A percentile compares a stretch with the other conserved stretches of the same genome.
Conservation (phyloP, 306 rosid species). For the Glycine soja region DNA sequence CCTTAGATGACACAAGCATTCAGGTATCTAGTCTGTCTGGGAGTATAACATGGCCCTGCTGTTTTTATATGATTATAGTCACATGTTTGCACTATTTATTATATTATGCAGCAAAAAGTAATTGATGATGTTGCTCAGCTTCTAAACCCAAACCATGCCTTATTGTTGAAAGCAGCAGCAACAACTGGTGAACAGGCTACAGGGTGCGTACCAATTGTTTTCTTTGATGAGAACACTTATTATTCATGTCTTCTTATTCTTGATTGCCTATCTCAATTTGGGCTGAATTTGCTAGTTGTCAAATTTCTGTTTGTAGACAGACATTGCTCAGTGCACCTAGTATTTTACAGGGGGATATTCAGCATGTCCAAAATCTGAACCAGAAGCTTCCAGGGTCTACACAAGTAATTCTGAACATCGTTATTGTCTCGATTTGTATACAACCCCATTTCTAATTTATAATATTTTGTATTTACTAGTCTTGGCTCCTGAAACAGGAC, state of each 20-base stretch:
- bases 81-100: conserved; percentile 28
- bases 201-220: conserved; percentile 57
- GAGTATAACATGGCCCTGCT: conserved; percentile 18
- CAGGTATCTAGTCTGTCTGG: conserved; percentile 57
- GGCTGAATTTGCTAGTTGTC: conserved; percentile 41
- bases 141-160: conserved; percentile 54
- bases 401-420: conserved; percentile 50
- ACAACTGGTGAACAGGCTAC: conserved; percentile 63
- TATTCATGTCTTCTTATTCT: conserved; percentile 32
- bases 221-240: conserved; percentile 19
- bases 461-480: conserved; percentile 36
- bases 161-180: conserved; percentile 56
- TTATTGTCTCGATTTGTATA: conserved; percentile 38
- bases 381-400: conserved; percentile 63
- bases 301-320: conserved; percentile 60
- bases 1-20: conserved; percentile 54
- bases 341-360: conserved; percentile 55
- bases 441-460: not conserved
- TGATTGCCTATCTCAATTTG: conserved; percentile 19
- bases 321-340: conserved; percentile 53
- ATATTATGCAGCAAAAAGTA: conserved; percentile 62
- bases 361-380: conserved; percentile 56
- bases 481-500: conserved; percentile 62
- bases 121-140: conserved; percentile 53
- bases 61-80: conserved; percentile 28